These are phyloP conservation scores for Pseudomicrostroma phylloplanum DNA, from an alignment of 1,284 basidiomycete species.

Conservation along the genomic window DNA sequence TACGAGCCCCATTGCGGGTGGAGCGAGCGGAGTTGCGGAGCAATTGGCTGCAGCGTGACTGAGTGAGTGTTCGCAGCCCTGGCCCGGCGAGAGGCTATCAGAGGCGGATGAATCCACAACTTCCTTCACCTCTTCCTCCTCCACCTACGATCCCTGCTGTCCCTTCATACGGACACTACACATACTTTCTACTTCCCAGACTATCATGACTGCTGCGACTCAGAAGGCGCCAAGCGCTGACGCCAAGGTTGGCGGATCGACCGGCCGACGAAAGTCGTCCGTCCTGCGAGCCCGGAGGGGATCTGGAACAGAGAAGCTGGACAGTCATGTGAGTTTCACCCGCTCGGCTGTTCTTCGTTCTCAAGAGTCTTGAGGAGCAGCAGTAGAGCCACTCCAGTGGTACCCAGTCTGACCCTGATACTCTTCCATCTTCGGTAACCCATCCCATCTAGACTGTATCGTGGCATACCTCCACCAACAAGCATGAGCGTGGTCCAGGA, in stretches of 20 bases:
- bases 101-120: too few relatives aligned
- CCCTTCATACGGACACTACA: background rate
- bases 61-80: too few relatives aligned
- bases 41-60: too few relatives aligned
- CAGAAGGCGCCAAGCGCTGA: constrained; percentile 14
- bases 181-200: background rate
- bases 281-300: constrained; percentile 26
- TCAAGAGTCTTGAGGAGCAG: too few relatives aligned
- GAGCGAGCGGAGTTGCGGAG: too few relatives aligned
- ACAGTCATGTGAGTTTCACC: constrained; percentile 31
- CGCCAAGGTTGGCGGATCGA: constrained; percentile 16
- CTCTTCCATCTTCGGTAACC: background rate
- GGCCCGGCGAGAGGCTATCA: too few relatives aligned
- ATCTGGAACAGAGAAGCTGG: constrained; percentile 38
- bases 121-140: background rate
- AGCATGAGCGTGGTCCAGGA: constrained; percentile 29
- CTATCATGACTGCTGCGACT: constrained; percentile 2
- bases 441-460: constrained; percentile 26
- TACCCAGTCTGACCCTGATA: background rate
- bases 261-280: background rate
- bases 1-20: too few relatives aligned
- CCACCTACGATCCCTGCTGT: background rate
- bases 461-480: constrained; percentile 43
- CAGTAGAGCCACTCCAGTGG: too few relatives aligned
- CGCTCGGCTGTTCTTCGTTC: constrained; percentile 2